Base-by-base conservation (phyloP, 768 basidiomycete genomes). In the Leucocoprinus birnbaumii region DNA sequence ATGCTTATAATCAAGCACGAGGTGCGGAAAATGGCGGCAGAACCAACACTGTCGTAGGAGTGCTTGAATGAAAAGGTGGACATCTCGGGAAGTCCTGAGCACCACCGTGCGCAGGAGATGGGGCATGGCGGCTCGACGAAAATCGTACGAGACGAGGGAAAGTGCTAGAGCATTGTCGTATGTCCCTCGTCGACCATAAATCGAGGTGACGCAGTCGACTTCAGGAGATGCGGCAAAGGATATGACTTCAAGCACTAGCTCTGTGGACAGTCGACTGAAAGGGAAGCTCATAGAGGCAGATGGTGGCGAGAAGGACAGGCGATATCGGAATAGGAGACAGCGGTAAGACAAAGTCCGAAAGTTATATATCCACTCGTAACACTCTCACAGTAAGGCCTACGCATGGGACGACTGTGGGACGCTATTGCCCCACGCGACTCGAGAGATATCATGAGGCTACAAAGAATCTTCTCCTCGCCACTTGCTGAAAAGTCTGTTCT, bases 31-130 rank as follows among this genome's bases (percentile, higher is more conserved):
- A 1, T 34, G 41, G 3, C 35, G 11, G 0, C 40, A 25, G 11
- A 64, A 58, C 2, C 49, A 18, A 21, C 65, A 62, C 57, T 73
- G 73, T 14, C 63, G 59, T 5, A 62, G 60, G 10, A 77, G 56
- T 37, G 70, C 62, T 35, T 60, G 57, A 26, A 70, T 61, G 62
- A 78, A 76, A 41, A 62, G 55, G 57, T 63, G 49, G 14, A 73
- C 59, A n/a, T 68, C 58, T 2, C 60, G 40, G 13, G 67, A 62
- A 1, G 61, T 58, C 42, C 61, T 53, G 35, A 77, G 66, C 19
- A 74, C 52, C 3, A 78, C 69, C 16, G 71, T 75, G 50, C 69
- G 67, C 8, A 77, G 67, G 48, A 78, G 66, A 49, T 66, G 59
- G 22, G 69, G 73, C 70, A 78, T 75, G 21, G 67, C 62, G 19